Base-by-base conservation (phyloP, 176 grass and related monocot species). In the Eragrostis nindensis region DNA sequence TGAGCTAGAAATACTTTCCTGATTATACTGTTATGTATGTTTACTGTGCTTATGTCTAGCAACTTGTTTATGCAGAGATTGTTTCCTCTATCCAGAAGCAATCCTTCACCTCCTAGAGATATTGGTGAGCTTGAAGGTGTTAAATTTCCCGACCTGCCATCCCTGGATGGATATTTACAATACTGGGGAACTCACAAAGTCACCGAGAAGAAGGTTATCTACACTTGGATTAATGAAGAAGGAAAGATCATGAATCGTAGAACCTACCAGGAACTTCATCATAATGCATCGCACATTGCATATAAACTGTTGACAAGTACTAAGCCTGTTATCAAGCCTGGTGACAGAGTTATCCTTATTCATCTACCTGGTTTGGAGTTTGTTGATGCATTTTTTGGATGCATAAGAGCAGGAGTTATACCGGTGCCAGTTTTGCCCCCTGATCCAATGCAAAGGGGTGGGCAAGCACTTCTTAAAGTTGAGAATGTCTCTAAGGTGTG, bases 161-260 rank as follows among this genome's bases (percentile, higher is more conserved):
- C 82, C 32, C 82, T 93, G 44, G 85, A 93, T 52, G 60, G 87
- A 79, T 93, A 93, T 79, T 85, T 93, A 74, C 50, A 75, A 73
- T 90, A 90, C 68, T 93, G 91, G 91, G 91, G 85, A 75, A 93
- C 85, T 85, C 85, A 87, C 60, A 79, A 62, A 62, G 59, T 68
- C 56, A 93, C 85, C 6, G 44, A 61, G 43, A 70, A 82, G 42
- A 90, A 88, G 40, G 62, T 81, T 44, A 68, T 93, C 40, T 93
- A 90, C 65, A 83, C 81, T 76, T 93, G 91, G 91, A 87, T 90
- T 71, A 90, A 90, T 76, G 91, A 93, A 69, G 85, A 93, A 76
- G 91, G 91, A 42, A 80, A 83, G 36, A 56, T 83, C 75, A 62
- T 93, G 84, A 87, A 90, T 67, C 81, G 47, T 62, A 87, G 91